Conservation (phyloP, 495 filamentous ascomycete genomes). For the Annulohypoxylon maeteangense region DNA sequence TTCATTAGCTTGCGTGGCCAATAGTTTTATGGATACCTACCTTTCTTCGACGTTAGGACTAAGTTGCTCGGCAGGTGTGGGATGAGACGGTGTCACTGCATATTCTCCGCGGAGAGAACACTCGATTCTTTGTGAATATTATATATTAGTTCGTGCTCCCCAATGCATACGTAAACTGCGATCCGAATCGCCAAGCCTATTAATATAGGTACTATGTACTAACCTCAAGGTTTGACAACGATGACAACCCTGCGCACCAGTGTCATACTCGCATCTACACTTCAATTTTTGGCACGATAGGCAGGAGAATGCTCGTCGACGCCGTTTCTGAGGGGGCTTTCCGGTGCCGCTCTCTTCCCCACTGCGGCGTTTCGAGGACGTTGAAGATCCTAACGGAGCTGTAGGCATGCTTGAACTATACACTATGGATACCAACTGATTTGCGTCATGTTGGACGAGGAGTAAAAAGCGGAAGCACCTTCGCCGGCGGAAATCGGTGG, state of each 20-base stretch:
- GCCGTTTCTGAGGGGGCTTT: slow-evolving; percentile 32
- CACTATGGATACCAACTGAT: background rate
- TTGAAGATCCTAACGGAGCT: background rate
- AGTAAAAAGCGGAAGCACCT: background rate
- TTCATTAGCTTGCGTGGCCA: slow-evolving; percentile 9
- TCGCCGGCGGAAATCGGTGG: slow-evolving; percentile 35
- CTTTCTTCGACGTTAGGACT: slow-evolving; percentile 41
- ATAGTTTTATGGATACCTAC: slow-evolving; percentile 37
- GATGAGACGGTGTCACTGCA: slow-evolving; percentile 5
- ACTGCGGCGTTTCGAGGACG: slow-evolving; percentile 17
- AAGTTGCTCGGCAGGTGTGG: slow-evolving; percentile 6
- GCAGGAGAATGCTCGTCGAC: slow-evolving; percentile 47
- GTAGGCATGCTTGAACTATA: background rate
- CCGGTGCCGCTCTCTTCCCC: slow-evolving; percentile 13
- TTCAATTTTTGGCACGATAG: slow-evolving; percentile 47
- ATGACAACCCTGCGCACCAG: slow-evolving; percentile 42
- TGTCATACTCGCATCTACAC: slow-evolving; percentile 47
- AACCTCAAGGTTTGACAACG: slow-evolving; percentile 48
- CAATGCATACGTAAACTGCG: background rate
- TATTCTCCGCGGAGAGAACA: slow-evolving; percentile 45
- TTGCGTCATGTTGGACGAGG: background rate
- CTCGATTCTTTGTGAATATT: slow-evolving; percentile 34
- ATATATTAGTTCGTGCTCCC: slow-evolving; percentile 14
- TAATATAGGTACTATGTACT: background rate
- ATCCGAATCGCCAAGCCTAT: background rate